Evolutionary conservation across 805 yeast species (phyloP).

Genomic region (Komagataella kurtzmanii): DNA sequence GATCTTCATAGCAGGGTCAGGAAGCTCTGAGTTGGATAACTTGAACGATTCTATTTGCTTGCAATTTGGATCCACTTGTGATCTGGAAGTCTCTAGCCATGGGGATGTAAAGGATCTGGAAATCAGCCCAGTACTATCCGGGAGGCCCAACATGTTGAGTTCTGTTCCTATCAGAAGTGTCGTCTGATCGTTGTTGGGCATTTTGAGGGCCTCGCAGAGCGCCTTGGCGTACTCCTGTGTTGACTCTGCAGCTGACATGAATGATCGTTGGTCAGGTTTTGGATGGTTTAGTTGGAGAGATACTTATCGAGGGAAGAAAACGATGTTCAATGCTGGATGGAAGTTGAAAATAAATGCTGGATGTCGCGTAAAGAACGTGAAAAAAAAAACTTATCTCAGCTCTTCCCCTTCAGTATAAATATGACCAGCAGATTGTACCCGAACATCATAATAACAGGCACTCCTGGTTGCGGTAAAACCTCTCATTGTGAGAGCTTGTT

Average conservation of each 20-base stretch:
- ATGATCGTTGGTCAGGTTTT: neutral
- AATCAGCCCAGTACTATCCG: slow-evolving; percentile 29
- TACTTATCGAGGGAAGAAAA: neutral
- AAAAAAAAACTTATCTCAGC: neutral
- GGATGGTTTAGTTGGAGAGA: neutral
- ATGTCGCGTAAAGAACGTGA: neutral
- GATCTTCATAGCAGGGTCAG: slow-evolving; percentile 24
- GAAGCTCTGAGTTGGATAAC: slow-evolving; percentile 10
- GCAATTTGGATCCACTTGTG: slow-evolving; percentile 81
- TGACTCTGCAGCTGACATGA: neutral
- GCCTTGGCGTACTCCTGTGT: neutral
- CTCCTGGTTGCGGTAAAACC: slow-evolving; percentile 86
- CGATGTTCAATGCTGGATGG: neutral
- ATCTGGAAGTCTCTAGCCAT: slow-evolving; percentile 86
- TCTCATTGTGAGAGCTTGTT: slow-evolving; percentile 49
- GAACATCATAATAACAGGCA: slow-evolving; percentile 85
- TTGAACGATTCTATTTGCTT: slow-evolving; percentile 45
- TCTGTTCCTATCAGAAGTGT: slow-evolving; percentile 69
- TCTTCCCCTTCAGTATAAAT: neutral
- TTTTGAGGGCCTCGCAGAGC: slow-evolving; percentile 19
- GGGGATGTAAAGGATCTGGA: slow-evolving; percentile 74
- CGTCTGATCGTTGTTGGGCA: slow-evolving; percentile 50
- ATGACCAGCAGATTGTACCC: slow-evolving; percentile 29
- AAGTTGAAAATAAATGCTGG: neutral
- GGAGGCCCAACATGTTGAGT: slow-evolving; percentile 51